Evolutionary conservation across 2,329 filamentous ascomycete species (phyloP).

Genomic region (Apiospora aurea): DNA sequence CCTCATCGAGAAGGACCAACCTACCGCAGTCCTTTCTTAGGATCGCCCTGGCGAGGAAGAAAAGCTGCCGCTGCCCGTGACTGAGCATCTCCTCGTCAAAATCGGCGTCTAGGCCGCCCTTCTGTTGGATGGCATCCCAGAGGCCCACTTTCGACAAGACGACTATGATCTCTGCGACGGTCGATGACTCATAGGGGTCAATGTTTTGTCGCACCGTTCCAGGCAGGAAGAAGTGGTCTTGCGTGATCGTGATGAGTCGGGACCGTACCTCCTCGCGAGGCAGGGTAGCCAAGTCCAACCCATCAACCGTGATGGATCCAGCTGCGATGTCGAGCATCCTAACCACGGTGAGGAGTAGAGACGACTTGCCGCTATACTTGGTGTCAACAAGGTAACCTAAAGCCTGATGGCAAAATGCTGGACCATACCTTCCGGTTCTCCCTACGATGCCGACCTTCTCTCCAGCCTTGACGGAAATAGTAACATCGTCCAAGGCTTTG

Average conservation of each 20-base stretch:
- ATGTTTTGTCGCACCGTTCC: conserved; percentile 46
- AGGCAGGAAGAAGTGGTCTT: conserved; percentile 51
- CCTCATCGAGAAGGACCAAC: conserved; percentile 55
- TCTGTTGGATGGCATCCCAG: conserved; percentile 32
- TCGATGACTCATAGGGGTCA: conserved; percentile 39
- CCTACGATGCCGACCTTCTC: conserved; percentile 12
- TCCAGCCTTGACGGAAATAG: not conserved
- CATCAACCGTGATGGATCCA: conserved; percentile 30
- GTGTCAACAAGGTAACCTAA: conserved; percentile 36
- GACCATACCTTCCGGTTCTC: conserved; percentile 27
- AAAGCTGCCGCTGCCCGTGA: conserved; percentile 53
- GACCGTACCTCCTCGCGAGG: conserved; percentile 40
- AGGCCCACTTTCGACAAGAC: conserved; percentile 36
- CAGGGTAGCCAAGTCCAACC: conserved; percentile 44
- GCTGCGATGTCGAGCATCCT: conserved; percentile 47
- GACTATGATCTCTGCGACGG: conserved; percentile 31
- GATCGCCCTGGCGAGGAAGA: conserved; percentile 38
- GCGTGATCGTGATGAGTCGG: conserved; percentile 52
- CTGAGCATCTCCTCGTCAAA: conserved; percentile 54
- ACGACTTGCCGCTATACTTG: conserved; percentile 50
- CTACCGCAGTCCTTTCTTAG: conserved; percentile 40
- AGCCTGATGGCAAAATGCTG: conserved; percentile 39
- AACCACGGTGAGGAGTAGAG: conserved; percentile 47
- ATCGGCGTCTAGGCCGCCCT: conserved; percentile 36
- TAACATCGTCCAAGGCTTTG: conserved; percentile 22